Conservation (phyloP, 352 stramenopile species). For the Globisporangium uncinulatum region DNA sequence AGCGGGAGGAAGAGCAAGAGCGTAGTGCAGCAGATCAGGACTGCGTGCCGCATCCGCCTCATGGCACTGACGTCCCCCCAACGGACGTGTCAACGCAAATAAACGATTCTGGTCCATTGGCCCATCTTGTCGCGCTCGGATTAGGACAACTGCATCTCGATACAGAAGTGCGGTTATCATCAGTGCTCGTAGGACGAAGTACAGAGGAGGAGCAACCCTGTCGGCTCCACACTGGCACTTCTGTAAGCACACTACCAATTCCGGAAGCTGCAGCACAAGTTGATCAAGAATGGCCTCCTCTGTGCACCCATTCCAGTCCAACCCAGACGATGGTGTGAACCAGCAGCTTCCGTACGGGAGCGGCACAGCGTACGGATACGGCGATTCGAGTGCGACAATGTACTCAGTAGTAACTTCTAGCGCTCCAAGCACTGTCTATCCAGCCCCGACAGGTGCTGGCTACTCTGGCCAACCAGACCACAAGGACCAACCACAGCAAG, state of each 20-base stretch:
- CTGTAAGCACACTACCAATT: no score
- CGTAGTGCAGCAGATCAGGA: not conserved
- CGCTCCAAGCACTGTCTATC: not conserved
- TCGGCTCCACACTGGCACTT: no score
- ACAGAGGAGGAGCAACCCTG: no score
- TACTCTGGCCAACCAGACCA: not conserved
- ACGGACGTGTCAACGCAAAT: no score
- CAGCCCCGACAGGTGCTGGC: not conserved
- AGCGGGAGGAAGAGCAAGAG: not conserved
- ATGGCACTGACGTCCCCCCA: no score
- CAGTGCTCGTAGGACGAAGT: no score
- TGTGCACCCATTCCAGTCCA: conserved; percentile 4
- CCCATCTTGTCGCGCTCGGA: no score
- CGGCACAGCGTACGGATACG: not conserved
- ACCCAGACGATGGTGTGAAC: not conserved
- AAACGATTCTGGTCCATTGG: no score
- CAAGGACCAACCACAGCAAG: not conserved
- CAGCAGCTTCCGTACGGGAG: not conserved
- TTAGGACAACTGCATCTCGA: not conserved
- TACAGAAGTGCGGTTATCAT: no score
- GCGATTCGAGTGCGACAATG: not conserved
- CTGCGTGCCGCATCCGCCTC: not conserved
- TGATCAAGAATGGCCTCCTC: conserved; percentile 5
- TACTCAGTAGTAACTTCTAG: not conserved
- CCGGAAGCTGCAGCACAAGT: no score